Conservation (phyloP, 768 basidiomycete species). For the Hypholoma sublateritium region DNA sequence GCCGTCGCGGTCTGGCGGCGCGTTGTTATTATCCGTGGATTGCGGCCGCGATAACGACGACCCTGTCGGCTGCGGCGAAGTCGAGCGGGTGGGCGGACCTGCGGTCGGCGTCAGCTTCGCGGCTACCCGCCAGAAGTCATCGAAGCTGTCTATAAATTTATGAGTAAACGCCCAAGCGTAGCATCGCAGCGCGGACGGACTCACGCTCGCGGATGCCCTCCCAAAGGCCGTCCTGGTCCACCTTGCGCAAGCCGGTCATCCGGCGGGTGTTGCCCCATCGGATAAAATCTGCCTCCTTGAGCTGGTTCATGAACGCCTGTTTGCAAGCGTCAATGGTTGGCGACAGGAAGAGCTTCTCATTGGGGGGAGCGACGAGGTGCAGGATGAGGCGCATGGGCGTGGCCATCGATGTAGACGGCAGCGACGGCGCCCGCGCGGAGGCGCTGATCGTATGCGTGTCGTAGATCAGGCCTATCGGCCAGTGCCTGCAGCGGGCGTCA, state of each 20-base stretch:
- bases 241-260: slow-evolving; percentile 86
- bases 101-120: slow-evolving; percentile 90
- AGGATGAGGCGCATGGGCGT: slow-evolving; percentile 77
- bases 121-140: slow-evolving; percentile 92
- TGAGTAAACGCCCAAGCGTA: slow-evolving; percentile 2
- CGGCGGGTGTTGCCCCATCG: slow-evolving; percentile 96
- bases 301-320: slow-evolving; percentile 90
- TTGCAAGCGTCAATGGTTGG: slow-evolving; percentile 87
- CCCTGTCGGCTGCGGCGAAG: slow-evolving; percentile 55
- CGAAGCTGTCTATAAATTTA: slow-evolving; percentile 78
- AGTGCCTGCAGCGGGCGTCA: slow-evolving; percentile 66
- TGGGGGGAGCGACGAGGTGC: slow-evolving; percentile 86
- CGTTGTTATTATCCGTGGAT: slow-evolving; percentile 56
- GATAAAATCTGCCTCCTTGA: slow-evolving; percentile 97
- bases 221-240: slow-evolving; percentile 96
- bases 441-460: slow-evolving; percentile 75
- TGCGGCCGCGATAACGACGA: slow-evolving; percentile 65
- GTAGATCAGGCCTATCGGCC: slow-evolving; percentile 94
- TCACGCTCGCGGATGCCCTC: slow-evolving; percentile 93
- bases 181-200: slow-evolving; percentile 26
- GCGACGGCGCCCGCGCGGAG: slow-evolving; percentile 50
- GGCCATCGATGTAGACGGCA: slow-evolving; percentile 37
- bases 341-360: slow-evolving; percentile 79
- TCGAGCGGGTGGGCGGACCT: slow-evolving; percentile 58
- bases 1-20: slow-evolving; percentile 66